Evolutionary conservation across 108 stramenopile species (phyloP).

Genomic region (Stephanodiscus triporus): DNA sequence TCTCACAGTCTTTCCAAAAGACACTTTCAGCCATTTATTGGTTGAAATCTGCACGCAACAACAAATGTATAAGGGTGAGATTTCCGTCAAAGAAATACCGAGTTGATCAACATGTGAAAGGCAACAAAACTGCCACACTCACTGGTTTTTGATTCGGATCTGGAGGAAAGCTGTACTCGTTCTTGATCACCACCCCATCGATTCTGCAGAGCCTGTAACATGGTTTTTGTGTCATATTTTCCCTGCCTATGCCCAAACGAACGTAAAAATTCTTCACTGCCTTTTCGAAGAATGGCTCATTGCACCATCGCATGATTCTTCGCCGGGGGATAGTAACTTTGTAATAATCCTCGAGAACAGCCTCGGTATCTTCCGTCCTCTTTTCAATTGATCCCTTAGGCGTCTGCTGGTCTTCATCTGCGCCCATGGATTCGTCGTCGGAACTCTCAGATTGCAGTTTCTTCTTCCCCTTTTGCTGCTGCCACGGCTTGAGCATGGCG

Average conservation of each 20-base stretch:
- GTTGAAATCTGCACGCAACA: conserved; percentile 55
- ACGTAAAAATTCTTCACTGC: conserved; percentile 81
- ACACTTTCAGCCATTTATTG: conserved; percentile 69
- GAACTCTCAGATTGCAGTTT: conserved; percentile 40
- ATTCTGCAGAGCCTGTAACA: conserved; percentile 86
- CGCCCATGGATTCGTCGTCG: conserved; percentile 54
- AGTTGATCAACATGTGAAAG: neutral
- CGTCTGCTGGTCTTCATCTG: conserved; percentile 34
- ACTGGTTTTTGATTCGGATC: conserved; percentile 68
- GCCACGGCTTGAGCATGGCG: conserved; percentile 69
- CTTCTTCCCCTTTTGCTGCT: conserved; percentile 57
- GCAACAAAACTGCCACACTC: no score
- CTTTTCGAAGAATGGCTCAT: conserved; percentile 85
- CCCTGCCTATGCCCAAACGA: conserved; percentile 79
- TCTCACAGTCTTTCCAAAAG: conserved; percentile 69
- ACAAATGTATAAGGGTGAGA: conserved; percentile 3
- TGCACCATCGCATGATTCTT: conserved; percentile 83
- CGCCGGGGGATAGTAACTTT: conserved; percentile 80
- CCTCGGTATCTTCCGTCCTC: conserved; percentile 55
- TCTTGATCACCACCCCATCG: conserved; percentile 59
- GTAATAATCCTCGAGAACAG: conserved; percentile 72
- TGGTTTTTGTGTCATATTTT: conserved; percentile 67
- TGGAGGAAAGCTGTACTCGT: conserved; percentile 68
- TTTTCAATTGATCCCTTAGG: conserved; percentile 15
- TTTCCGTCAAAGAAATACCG: conserved; percentile 1